Percentiles rank a stretch among this genome's conserved stretches.
Evolutionary conservation across 495 filamentous ascomycete species (phyloP).

Genomic region (Hypoxylon rickii): DNA sequence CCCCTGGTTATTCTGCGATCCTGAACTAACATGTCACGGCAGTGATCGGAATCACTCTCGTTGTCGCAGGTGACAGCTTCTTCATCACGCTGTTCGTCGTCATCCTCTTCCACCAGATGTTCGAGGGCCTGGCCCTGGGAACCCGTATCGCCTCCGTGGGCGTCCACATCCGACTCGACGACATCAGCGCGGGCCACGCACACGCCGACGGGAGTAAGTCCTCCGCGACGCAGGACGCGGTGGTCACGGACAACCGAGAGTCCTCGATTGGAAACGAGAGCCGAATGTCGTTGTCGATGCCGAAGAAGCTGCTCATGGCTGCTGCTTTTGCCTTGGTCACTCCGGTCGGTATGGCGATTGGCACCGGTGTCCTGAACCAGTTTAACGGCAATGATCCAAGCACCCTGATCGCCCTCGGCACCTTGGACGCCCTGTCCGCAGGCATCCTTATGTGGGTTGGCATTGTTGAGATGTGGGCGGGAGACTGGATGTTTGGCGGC

Average conservation of each 20-base stretch:
- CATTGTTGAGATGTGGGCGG: conserved; percentile 62
- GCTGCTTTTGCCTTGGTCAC: conserved; percentile 59
- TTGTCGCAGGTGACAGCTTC: conserved; percentile 59
- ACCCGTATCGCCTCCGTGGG: conserved; percentile 68
- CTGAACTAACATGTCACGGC: conserved; percentile 6
- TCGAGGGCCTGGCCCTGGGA: conserved; percentile 78
- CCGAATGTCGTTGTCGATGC: conserved; percentile 31
- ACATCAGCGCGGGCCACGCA: conserved; percentile 9
- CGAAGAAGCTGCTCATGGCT: conserved; percentile 53
- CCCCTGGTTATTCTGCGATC: neutral
- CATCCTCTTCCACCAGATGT: conserved; percentile 71
- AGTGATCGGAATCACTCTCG: conserved; percentile 64
- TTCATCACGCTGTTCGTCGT: conserved; percentile 62
- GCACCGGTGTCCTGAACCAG: conserved; percentile 54
- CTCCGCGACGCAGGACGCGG: conserved; percentile 6
- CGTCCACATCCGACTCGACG: conserved; percentile 9
- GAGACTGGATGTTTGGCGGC: conserved; percentile 57
- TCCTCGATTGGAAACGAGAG: conserved; percentile 2
- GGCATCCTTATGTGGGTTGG: conserved; percentile 65
- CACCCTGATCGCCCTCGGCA: conserved; percentile 62
- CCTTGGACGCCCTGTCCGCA: conserved; percentile 60
- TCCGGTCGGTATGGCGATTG: conserved; percentile 64
- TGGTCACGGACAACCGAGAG: conserved; percentile 1
- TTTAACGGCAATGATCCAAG: conserved; percentile 62
- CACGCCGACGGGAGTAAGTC: conserved; percentile 3